A percentile compares a stretch with the other conserved stretches of the same genome.
Evolutionary conservation across 805 yeast species (phyloP).

Genomic region (Hanseniaspora jakobsenii): DNA sequence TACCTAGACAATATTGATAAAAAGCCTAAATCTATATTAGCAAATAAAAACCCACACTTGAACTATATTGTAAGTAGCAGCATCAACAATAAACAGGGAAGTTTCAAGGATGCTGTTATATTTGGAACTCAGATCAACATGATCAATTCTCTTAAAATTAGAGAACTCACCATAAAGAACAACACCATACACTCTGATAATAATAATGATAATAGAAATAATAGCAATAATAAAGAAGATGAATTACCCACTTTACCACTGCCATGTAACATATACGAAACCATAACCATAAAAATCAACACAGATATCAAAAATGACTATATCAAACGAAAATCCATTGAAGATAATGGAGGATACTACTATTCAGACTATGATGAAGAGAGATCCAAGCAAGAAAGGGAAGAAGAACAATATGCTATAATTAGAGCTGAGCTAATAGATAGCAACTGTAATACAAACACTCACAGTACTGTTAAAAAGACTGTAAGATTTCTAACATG

Average conservation of each 20-base stretch:
- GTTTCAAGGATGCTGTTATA: conserved; percentile 12
- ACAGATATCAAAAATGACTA: conserved; percentile 12
- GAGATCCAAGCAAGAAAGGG: background rate
- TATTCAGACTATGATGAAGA: background rate
- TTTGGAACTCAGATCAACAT: conserved; percentile 16
- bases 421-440: conserved; percentile 8
- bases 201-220: background rate
- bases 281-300: conserved; percentile 15
- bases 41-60: conserved; percentile 3
- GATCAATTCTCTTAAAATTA: conserved; percentile 9
- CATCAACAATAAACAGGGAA: background rate
- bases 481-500: conserved; percentile 7
- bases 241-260: conserved; percentile 10
- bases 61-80: conserved; percentile 11
- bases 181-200: background rate
- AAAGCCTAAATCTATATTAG: no score
- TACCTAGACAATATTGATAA: background rate
- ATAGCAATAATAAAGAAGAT: background rate
- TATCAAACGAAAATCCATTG: conserved; percentile 10
- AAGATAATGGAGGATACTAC: conserved; percentile 16
- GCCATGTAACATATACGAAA: conserved; percentile 12
- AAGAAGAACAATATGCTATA: conserved; percentile 11
- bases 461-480: background rate
- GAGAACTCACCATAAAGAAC: background rate
- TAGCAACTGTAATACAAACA: background rate